Base-by-base conservation (phyloP, 1,284 basidiomycete genomes). In the Laetiporus sulphureus region DNA sequence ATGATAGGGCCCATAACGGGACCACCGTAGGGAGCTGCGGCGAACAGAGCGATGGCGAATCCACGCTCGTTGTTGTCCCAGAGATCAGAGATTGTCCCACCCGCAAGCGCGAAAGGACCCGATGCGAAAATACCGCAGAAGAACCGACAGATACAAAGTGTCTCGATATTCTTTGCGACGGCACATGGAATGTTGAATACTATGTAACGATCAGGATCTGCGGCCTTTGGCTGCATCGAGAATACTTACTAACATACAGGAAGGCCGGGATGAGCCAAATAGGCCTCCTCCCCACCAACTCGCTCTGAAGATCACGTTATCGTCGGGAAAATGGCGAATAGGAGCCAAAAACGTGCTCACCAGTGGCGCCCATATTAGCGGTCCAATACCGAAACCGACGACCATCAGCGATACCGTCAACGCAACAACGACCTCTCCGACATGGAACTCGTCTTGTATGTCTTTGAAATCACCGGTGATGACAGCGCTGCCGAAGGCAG, bases 101-200 rank as follows among this genome's bases (percentile, higher is more conserved):
- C 81, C 8, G 71, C 71, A 38, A 76, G 77, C 0, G 78, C 79
- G 15, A 86, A 51, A 0, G 82, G 82, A 0, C 77, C 78, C 1
- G 73, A 72, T 10, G 76, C 83, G 50, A 83, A 86, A 57, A 85
- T 71, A 4, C 83, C 84, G 30, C 66, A 67, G 19, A 87, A 59
- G 57, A 86, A 85, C 3, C 84, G 73, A 2, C 73, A 77, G 37
- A 81, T 60, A 12, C 85, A 64, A 3, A 87, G 63, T 2, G 80
- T 82, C 46, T 72, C 61, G 33, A 84, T 77, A 51, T 85, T 83
- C 12, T 65, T 67, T 0, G 79, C 81, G 12, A 83, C 43, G 30
- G 58, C 58, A 40, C 58, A 60, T 5, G 58, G 58, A 33, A 60
- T 58, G 38, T 58, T 58, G 53, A 60, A 60, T 39, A 60, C 75